A percentile compares a stretch with the other conserved stretches of the same genome.
These are phyloP conservation scores for Pulveroboletus sp. DNA, from an alignment of 768 basidiomycete species.

Conservation along the genomic window DNA sequence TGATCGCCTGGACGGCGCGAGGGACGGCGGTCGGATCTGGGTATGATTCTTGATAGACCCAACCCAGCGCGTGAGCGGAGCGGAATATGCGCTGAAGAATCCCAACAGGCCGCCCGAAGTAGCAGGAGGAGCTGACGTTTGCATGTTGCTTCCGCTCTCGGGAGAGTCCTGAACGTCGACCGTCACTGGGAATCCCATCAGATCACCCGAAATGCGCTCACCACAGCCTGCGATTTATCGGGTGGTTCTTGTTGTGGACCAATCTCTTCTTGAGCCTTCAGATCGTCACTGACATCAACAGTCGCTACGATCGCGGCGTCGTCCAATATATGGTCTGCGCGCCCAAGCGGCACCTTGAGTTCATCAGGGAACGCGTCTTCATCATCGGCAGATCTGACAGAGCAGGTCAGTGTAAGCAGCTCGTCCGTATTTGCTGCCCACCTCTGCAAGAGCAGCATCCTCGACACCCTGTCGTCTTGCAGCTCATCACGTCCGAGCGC, in stretches of 20 bases:
- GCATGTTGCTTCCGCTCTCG: constrained; percentile 23
- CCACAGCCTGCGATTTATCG: constrained; percentile 19
- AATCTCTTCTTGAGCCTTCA: constrained; percentile 16
- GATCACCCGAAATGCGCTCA: constrained; percentile 12
- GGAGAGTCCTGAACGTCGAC: constrained; percentile 18
- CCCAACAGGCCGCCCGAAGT: constrained; percentile 47
- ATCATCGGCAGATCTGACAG: constrained; percentile 49
- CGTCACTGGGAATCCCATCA: not conserved
- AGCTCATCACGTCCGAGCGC: constrained; percentile 71
- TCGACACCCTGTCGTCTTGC: constrained; percentile 63
- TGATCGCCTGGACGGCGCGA: constrained; percentile 21
- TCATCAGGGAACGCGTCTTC: constrained; percentile 57
- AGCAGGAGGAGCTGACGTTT: constrained; percentile 19
- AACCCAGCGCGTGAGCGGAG: constrained; percentile 52
- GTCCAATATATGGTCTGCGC: constrained; percentile 58
- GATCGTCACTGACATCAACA: constrained; percentile 12
- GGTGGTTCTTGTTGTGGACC: constrained; percentile 16
- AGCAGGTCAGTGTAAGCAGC: too few species aligned
- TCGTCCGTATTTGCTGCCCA: too few species aligned
- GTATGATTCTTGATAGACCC: constrained; percentile 24
- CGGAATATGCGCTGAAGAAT: constrained; percentile 60
- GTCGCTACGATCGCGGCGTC: constrained; percentile 22
- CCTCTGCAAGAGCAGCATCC: constrained; percentile 68
- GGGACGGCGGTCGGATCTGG: constrained; percentile 20
- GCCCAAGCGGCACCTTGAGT: constrained; percentile 54